Conservation (phyloP, 176 grass and related monocot species). For the Eremochloa ophiuroides region DNA sequence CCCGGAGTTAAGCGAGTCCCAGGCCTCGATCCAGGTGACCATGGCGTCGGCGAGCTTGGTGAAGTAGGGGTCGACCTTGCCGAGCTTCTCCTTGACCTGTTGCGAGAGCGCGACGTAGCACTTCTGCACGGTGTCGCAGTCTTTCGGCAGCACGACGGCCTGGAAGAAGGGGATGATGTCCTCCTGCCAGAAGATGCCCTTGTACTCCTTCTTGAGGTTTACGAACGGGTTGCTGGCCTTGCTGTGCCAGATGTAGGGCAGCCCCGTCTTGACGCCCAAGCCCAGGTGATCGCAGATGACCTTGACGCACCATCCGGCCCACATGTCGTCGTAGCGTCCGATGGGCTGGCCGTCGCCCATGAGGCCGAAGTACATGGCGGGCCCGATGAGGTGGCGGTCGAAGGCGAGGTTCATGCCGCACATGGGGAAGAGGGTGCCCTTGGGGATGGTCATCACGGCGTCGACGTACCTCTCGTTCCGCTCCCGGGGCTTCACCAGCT, state of each 20-base stretch:
- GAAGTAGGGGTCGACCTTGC: conserved; percentile 22
- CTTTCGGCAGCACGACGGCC: conserved; percentile 36
- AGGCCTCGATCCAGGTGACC: conserved; percentile 24
- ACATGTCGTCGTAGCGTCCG: conserved; percentile 74
- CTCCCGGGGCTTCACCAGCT: conserved; percentile 69
- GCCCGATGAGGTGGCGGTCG: conserved; percentile 62
- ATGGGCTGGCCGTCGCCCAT: conserved; percentile 76
- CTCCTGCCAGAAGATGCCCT: conserved; percentile 67
- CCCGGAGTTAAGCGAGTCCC: conserved; percentile 39
- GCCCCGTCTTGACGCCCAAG: conserved; percentile 53
- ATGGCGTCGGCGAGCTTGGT: conserved; percentile 21
- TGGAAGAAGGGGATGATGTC: conserved; percentile 72
- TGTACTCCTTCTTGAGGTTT: conserved; percentile 70
- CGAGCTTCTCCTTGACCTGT: conserved; percentile 52
- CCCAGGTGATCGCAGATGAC: conserved; percentile 62
- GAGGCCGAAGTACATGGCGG: conserved; percentile 73
- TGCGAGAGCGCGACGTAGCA: conserved; percentile 57
- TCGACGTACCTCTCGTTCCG: conserved; percentile 62
- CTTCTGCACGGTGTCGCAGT: conserved; percentile 57
- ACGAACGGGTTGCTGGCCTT: conserved; percentile 69
- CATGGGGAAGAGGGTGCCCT: conserved; percentile 66
- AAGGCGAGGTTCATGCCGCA: conserved; percentile 72
- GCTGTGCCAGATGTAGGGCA: conserved; percentile 68
- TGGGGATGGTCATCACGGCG: conserved; percentile 60
- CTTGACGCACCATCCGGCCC: conserved; percentile 70